Evolutionary conservation across 169 alveolate genomes (phyloP).

Genomic region (Amoebophrya sp.): DNA sequence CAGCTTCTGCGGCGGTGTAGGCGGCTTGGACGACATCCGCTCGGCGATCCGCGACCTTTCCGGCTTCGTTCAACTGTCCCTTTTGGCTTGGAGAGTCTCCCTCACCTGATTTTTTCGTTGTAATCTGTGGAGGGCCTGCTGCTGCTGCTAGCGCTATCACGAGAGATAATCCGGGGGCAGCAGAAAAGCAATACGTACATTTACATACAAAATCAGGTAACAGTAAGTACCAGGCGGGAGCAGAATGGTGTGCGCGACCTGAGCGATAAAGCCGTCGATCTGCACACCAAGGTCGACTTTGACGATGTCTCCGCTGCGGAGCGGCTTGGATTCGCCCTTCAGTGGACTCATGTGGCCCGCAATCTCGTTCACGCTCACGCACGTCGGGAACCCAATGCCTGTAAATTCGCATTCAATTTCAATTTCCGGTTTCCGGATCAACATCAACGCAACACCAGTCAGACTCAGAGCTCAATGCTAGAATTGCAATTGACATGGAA

Average conservation of each 20-base stretch:
- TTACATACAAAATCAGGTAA: too few relatives aligned
- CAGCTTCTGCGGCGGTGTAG: constrained; percentile 83
- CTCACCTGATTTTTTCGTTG: neutral
- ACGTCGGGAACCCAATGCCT: constrained; percentile 96
- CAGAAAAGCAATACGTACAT: too few relatives aligned
- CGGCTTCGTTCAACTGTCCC: constrained; percentile 32
- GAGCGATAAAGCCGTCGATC: constrained; percentile 80
- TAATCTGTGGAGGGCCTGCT: too few relatives aligned
- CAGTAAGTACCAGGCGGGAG: constrained; percentile 59
- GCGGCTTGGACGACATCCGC: constrained; percentile 76
- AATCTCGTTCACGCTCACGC: constrained; percentile 88
- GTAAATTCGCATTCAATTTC: too few relatives aligned
- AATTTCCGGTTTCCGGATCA: too few relatives aligned
- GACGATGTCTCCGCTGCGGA: constrained; percentile 82
- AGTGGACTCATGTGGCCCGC: constrained; percentile 88
- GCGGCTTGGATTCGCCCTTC: constrained; percentile 56
- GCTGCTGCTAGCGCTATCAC: too few relatives aligned
- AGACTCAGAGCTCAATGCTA: too few relatives aligned
- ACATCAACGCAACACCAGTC: too few relatives aligned
- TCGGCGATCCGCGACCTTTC: constrained; percentile 48
- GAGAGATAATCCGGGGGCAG: too few relatives aligned
- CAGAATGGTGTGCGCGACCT: constrained; percentile 73
- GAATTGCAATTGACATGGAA: too few relatives aligned
- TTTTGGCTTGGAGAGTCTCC: neutral
- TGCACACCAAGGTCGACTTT: constrained; percentile 85